Evolutionary conservation across 139 green algal species (phyloP), one percentile per base, ranked within the genome.

Genomic region (Gonium pectorale): DNA sequence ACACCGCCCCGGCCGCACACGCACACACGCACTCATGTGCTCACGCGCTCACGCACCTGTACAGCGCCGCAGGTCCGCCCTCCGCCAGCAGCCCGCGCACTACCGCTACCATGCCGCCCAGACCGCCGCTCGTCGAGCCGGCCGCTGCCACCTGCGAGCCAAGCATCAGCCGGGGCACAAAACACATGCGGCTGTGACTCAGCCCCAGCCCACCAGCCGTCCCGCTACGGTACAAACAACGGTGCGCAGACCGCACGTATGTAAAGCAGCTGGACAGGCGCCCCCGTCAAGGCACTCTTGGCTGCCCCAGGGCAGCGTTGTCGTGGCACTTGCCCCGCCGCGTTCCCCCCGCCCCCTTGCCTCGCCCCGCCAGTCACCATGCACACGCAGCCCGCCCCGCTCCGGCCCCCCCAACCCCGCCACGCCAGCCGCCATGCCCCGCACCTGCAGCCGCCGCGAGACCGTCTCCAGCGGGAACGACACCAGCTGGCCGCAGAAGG

Each of bases 401-500:
- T 56, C 6, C 56, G 6, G 21, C 21, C 9, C 21, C 56, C 49
- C 2, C n/a, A 94, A 11, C 56, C 9, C 64, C 35, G 35, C 64
- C 35, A 13, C 64, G 35, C 11, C 64, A 29, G 9, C 64, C 9
- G 24, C 21, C 8, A 22, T 37, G 52, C 5, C 26, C 43, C 35
- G 15, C 56, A 82, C 74, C 83, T 95, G 91, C 91, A 96, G 81
- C 31, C 95, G 80, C 29, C 95, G 74, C 0, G 91, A 86, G 5
- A 98, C 83, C 3, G 95, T 91, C 83, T 97, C 95, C 26, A 97
- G 71, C 17, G 95, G 95, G 70, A 94, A 98, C 4, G 95, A 90
- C 31, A 96, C 89, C 17, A 95, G 46, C 86, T 97, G 94, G 1
- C 95, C 95, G 13, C 83, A 88, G 75, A 93, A 94, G 13, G 92